Evolutionary conservation across 108 stramenopile genomes (phyloP), one percentile per base, ranked within the genome.

Genomic region (Stephanodiscus triporus): DNA sequence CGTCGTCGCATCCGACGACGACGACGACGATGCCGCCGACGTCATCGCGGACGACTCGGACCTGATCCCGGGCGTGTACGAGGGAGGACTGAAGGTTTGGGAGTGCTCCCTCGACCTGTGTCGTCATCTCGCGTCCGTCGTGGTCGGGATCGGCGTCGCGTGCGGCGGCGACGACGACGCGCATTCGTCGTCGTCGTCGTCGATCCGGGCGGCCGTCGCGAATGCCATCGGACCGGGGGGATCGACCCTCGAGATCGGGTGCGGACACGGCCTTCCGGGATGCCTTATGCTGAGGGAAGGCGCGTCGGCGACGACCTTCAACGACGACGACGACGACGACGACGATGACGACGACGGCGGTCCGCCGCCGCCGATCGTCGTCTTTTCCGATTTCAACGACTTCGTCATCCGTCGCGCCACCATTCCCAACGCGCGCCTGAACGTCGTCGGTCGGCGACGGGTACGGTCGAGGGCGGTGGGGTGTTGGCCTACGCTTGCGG

Each of bases 31-130:
- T 19, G 17, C 56, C 55, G 9, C 55, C 55, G 14, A 22, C 54
- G 51, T 14, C 73, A 80, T 43, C 38, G 61, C 42, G n/a, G 51
- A 62, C 36, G 51, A 48, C 30, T 79, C 83, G n/a, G 88, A 87
- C 57, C 34, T 89, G 9, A 85, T 85, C 13, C 89, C 90, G 20
- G 91, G 91, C n/a, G 84, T 87, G 2, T 95, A 95, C 66, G 94
- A 95, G 68, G 94, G 94, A 13, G 94, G 94, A 10, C 50, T 89
- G 27, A 89, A 91, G 50, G 84, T 92, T 8, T 95, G 94, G 94
- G 94, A 95, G 55, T 92, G 94, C 57, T 88, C 87, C 54, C 7
- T 92, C 8, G 94, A 95, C 68, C 66, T 95, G 22, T 87, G 90
- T 53, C 86, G 82, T 24, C 89, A 83, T 72, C 67, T 95, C 24